Evolutionary conservation across 768 basidiomycete species (phyloP), one percentile per base, ranked within the genome.

Genomic region (Hygrocybe coccinea): DNA sequence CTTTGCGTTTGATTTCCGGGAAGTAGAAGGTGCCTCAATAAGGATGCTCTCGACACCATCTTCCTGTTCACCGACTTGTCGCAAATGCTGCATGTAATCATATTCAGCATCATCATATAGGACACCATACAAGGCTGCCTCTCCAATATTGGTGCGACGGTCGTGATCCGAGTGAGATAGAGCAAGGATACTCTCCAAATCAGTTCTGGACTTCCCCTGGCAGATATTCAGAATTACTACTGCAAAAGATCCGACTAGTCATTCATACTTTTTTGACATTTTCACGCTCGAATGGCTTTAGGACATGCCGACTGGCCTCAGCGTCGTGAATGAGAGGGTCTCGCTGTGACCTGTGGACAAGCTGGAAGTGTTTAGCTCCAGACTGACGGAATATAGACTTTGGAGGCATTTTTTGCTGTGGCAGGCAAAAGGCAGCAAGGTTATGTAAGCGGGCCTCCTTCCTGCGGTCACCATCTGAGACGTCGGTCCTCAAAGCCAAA

Each of bases 41-140:
- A 95, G 77, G 50, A 91, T 73, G 56, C 84, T 87, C 37, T 93
- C 91, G 7, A 89, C 83, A 10, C 89, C 89, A 43, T 86, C 89
- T 66, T 91, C 89, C 55, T 86, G 80, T 11, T 81, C 64, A 3
- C 91, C 91, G 49, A 91, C 83, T 2, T 81, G 63, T 11, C 91
- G 86, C 43, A 99, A 81, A 72, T 99, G 97, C 69, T 95, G 88
- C 90, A 97, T 93, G 75, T 99, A 99, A 71, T 99, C 91, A 75
- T 99, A 99, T 56, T 93, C 82, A 5, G 91, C 87, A 66, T 99
- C 95, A 73, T 98, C 94, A 72, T 83, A 98, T 72, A 91, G 91
- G 65, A 99, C 74, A 3, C 94, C 97, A 69, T 97, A 95, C 8
- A 83, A 67, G 5, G 88, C 76, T 0, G 97, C 97, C 73, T 98